Base-by-base conservation (phyloP, 108 stramenopile species). In the Cyclotella cryptica region DNA sequence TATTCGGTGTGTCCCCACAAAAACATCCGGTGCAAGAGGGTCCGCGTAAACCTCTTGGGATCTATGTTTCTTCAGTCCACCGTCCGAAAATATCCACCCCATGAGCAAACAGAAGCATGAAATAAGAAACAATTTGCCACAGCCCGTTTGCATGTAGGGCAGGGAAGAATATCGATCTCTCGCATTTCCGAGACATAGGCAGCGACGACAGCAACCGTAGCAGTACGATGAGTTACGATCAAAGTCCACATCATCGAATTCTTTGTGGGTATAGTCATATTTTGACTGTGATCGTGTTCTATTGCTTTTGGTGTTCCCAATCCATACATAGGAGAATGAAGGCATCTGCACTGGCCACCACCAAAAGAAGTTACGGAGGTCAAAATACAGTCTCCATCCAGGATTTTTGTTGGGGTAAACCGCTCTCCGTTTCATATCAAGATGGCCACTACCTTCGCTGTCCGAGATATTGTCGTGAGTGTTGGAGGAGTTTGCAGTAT, bases 211-310 rank as follows among this genome's bases (percentile, higher is more conserved):
- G 30, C 41, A 52, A 53, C 12, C 2, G 22, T 11, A 41, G 66
- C 67, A 29, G 19, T 10, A 11, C 28, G 64, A 44, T 17, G 63
- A n/a, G 42, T 68, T 69, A 13, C 80, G 53, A 26, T 74, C 72
- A 55, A 81, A 81, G 54, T 74, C 73, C 14, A 69, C 28, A 53
- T 81, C 73, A 45, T 81, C 73, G 46, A 63, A 69, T 15, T 42
- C 54, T 45, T 69, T 63, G 41, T 58, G 54, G 29, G 53, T 58
- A 40, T 58, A 71, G 40, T 71, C 69, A 42, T 40, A 43, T 42
- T 53, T 45, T 28, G 51, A 54, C 24, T 40, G 47, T 28, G 41
- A n/a, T 13, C 44, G n/a, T 60, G 24, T 58, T 55, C 27, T 52
- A 28, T 53, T 7, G 45, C 35, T 45, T 6, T 28, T 69, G 7